Evolutionary conservation across 495 filamentous ascomycete species (phyloP).

Genomic region (Neurospora sp.): DNA sequence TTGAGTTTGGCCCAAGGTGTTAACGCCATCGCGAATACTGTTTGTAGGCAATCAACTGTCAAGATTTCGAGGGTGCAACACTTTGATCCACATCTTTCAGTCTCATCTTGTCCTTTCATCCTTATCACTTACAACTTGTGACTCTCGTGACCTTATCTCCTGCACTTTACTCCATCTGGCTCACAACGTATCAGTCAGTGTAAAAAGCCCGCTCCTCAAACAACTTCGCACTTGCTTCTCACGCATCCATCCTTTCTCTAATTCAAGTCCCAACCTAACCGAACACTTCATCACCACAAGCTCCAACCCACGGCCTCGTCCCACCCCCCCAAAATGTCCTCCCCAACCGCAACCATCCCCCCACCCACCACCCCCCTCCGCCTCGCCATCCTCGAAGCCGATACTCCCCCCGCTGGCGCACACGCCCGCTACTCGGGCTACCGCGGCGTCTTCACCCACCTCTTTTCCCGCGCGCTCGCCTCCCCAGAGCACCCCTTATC

Average conservation of each 20-base stretch:
- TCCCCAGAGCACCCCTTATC: slow-evolving; percentile 16
- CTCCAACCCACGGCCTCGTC: background rate
- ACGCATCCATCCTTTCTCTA: no score
- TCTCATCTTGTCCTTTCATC: background rate
- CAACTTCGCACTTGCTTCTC: background rate
- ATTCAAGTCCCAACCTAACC: no score
- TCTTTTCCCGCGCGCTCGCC: slow-evolving; percentile 41
- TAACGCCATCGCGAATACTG: background rate
- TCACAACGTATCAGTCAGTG: no score
- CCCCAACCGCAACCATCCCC: slow-evolving; percentile 16
- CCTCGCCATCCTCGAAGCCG: slow-evolving; percentile 78
- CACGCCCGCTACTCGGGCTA: slow-evolving; percentile 60
- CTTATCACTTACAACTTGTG: background rate
- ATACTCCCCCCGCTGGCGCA: slow-evolving; percentile 50
- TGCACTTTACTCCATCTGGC: background rate
- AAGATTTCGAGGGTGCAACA: background rate
- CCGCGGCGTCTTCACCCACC: slow-evolving; percentile 55
- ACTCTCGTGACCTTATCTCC: background rate
- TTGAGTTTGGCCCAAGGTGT: background rate
- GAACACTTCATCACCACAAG: no score
- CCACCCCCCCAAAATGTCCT: background rate
- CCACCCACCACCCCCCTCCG: slow-evolving; percentile 43
- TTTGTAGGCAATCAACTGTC: background rate
- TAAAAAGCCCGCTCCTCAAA: no score
- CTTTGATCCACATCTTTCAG: background rate